Conservation (phyloP, 768 basidiomycete species). For the Jaapia argillacea region DNA sequence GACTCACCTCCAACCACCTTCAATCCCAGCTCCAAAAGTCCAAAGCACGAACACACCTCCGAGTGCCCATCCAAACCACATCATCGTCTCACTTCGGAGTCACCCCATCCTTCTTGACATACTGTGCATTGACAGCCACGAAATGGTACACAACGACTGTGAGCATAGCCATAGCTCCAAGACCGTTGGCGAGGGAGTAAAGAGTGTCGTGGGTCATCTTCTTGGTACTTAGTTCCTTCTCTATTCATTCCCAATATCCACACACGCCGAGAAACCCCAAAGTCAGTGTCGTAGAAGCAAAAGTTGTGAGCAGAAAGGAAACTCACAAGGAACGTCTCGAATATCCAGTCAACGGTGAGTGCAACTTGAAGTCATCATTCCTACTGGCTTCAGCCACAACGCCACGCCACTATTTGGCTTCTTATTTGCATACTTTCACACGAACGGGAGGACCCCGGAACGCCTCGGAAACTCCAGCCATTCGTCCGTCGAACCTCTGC, state of each 20-base stretch:
- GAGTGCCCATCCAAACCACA: no score
- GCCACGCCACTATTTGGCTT: no score
- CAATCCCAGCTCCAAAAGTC: no score
- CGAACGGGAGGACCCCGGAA: background rate
- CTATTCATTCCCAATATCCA: slow-evolving; percentile 5
- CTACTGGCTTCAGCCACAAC: no score
- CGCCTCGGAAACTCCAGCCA: background rate
- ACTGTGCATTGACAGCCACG: slow-evolving; percentile 71
- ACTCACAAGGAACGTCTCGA: no score
- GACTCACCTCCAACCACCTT: no score
- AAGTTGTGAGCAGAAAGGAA: background rate
- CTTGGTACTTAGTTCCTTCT: background rate
- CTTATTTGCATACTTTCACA: no score
- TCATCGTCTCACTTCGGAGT: slow-evolving; percentile 1
- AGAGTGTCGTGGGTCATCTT: slow-evolving; percentile 83
- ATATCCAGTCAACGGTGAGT: no score
- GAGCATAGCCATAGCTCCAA: slow-evolving; percentile 80
- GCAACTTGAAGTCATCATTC: no score
- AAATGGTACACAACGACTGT: slow-evolving; percentile 87
- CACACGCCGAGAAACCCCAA: background rate
- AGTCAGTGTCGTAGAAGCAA: background rate
- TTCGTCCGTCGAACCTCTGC: no score
- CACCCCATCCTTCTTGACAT: slow-evolving; percentile 17
- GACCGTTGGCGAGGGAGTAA: slow-evolving; percentile 71
- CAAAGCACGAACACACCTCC: no score